Percentiles rank a stretch among this genome's conserved stretches.
phyloP scores from a whole-genome alignment of 75 land plant species.

The Picea glauca region DNA sequence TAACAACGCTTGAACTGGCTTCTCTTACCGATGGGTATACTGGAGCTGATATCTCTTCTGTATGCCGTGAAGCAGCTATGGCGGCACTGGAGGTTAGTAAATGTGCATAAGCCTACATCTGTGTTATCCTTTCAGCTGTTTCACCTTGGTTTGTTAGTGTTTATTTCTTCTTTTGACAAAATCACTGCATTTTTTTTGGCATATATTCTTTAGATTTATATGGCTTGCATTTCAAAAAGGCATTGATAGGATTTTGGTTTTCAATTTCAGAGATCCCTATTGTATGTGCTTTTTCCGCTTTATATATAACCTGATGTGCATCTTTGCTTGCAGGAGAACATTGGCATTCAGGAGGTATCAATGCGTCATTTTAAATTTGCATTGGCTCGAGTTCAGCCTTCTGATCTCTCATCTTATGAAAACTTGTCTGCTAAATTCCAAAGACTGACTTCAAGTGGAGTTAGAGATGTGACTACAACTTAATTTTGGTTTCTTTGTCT shows the following conservation, averaged over 20 bases:
- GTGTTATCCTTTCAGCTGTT: background rate
- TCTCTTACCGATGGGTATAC: slow-evolving; percentile 75
- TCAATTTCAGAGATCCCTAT: background rate
- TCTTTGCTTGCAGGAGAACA: slow-evolving; percentile 53
- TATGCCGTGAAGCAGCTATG: slow-evolving; percentile 84
- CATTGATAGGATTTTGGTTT: background rate
- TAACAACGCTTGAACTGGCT: slow-evolving; percentile 49
- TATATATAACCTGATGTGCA: background rate
- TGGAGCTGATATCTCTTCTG: slow-evolving; percentile 91
- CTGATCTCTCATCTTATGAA: slow-evolving; percentile 32
- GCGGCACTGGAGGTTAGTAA: slow-evolving; percentile 75
- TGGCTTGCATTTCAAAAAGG: background rate
- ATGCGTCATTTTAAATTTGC: slow-evolving; percentile 69
- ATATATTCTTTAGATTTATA: background rate
- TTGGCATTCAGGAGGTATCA: slow-evolving; percentile 51
- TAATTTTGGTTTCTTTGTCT: no score
- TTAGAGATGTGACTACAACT: background rate
- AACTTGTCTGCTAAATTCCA: slow-evolving; percentile 35
- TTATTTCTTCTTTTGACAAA: background rate
- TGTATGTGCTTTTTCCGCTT: background rate
- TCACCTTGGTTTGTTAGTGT: background rate
- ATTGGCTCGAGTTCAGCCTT: slow-evolving; percentile 48
- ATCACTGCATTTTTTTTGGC: background rate
- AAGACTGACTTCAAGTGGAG: slow-evolving; percentile 26
- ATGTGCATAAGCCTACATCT: slow-evolving; percentile 1